Conservation (phyloP, 345 rosid species). For the Hypericum androsaemum region DNA sequence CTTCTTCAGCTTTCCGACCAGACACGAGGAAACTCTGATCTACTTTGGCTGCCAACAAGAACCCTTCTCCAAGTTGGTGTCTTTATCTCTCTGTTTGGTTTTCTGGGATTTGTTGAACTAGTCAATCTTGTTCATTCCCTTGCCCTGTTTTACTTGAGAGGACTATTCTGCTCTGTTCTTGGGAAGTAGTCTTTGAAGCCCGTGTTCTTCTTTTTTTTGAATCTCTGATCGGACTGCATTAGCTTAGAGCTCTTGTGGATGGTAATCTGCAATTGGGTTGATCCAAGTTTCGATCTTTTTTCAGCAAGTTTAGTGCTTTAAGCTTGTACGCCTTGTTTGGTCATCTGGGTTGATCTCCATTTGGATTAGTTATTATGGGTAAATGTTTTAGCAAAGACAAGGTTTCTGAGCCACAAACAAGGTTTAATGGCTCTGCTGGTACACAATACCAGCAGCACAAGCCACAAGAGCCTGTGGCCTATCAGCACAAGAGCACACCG, state of each 20-base stretch:
- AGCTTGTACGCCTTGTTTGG: slow-evolving; percentile 6
- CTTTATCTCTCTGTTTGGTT: no score
- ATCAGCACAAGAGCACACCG: slow-evolving; percentile 16
- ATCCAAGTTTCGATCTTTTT: not conserved
- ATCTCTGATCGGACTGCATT: not conserved
- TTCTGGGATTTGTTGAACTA: no score
- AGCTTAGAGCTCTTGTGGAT: not conserved
- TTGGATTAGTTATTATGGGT: slow-evolving; percentile 42
- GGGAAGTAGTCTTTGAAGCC: no score
- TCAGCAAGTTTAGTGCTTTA: not conserved
- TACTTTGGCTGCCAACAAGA: no score
- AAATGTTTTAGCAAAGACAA: slow-evolving; percentile 38
- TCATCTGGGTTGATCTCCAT: not conserved
- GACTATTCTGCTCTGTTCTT: no score
- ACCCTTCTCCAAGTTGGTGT: no score
- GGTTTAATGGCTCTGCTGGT: slow-evolving; percentile 18
- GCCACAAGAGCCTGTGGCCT: slow-evolving; percentile 24
- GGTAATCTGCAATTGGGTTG: not conserved
- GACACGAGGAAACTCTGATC: no score
- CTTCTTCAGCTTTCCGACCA: no score
- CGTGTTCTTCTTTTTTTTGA: no score
- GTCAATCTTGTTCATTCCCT: no score
- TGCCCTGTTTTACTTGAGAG: no score
- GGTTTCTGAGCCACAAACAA: slow-evolving; percentile 14
- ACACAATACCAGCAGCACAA: slow-evolving; percentile 23